Evolutionary conservation across 2,329 filamentous ascomycete species (phyloP), one percentile per base, ranked within the genome.

Genomic region (Pseudocercospora macadamiae): DNA sequence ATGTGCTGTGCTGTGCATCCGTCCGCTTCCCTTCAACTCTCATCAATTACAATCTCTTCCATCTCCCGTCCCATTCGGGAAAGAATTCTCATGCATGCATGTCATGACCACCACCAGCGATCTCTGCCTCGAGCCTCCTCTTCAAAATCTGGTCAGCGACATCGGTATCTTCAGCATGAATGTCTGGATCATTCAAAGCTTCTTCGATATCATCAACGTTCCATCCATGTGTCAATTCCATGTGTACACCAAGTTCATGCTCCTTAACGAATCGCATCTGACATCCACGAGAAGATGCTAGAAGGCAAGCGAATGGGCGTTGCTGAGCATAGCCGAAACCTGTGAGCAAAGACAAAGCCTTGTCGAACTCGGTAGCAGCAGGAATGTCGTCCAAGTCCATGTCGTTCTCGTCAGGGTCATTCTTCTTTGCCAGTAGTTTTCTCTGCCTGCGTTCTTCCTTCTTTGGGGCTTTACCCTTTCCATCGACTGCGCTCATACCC

Each of bases 171-270:
- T 49, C 26, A 8, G 47, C 47, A 23, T 49, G 47, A 21, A 49
- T 56, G 21, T 60, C 58, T 3, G 58, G 58, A 26, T 60, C 26
- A 5, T 54, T 53, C 3, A 75, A 57, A 9, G 77, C 78, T 25
- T 77, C 72, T n/a, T 70, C 64, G n/a, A 73, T 64, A 45, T 75
- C 71, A 28, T 73, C 71, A 12, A 76, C 72, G 14, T 74, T 70
- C 66, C 77, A 72, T 23, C 69, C 70, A 60, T 82, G 80, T 3
- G 60, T 66, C 51, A 76, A 74, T 57, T 74, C 79, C 74, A 85
- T 76, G 66, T 88, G 86, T 5, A 80, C 72, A 63, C 81, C 80
- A 3, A 87, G 75, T 67, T 87, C 83, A 61, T 83, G 82, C 34
- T 84, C 80, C 45, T 82, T 78, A 57, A 78, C 77, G 74, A 87